A percentile compares a stretch with the other conserved stretches of the same genome.
Evolutionary conservation across 1,284 basidiomycete species (phyloP).

Genomic region (Cutaneotrichosporon curvatum): DNA sequence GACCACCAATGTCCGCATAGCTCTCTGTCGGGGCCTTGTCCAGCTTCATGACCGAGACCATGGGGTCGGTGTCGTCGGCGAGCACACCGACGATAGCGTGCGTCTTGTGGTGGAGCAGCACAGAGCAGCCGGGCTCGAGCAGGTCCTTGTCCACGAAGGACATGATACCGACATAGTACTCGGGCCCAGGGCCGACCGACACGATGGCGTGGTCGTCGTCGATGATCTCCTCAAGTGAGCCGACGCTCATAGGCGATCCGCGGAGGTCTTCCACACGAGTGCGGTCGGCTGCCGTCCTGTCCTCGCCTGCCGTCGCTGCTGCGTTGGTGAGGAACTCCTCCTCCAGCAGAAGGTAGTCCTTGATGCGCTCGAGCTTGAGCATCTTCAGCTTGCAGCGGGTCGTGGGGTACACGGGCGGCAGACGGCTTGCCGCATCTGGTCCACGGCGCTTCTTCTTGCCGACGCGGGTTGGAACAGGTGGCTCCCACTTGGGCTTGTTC

Average conservation of each 20-base stretch:
- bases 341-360: constrained; percentile 94
- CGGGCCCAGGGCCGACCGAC: constrained; percentile 87
- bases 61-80: constrained; percentile 92
- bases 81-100: constrained; percentile 93
- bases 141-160: constrained; percentile 98
- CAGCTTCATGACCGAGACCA: constrained; percentile 98
- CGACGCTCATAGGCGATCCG: constrained; percentile 93
- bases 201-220: constrained; percentile 99
- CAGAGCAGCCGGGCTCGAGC: constrained; percentile 91
- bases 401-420: constrained; percentile 88
- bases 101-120: constrained; percentile 93
- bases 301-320: constrained; percentile 76
- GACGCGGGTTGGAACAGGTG: constrained; percentile 91
- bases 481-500: constrained; percentile 88
- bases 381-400: constrained; percentile 93
- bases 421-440: constrained; percentile 81
- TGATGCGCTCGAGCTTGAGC: constrained; percentile 93
- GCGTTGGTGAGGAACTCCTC: constrained; percentile 98
- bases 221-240: constrained; percentile 97
- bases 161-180: constrained; percentile 98
- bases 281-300: constrained; percentile 92
- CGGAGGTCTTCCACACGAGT: constrained; percentile 90
- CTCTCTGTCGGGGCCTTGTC: constrained; percentile 98
- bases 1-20: constrained; percentile 96
- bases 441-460: constrained; percentile 91